Evolutionary conservation across 352 stramenopile species (phyloP).

Genomic region (Phytophthora aleatoria): DNA sequence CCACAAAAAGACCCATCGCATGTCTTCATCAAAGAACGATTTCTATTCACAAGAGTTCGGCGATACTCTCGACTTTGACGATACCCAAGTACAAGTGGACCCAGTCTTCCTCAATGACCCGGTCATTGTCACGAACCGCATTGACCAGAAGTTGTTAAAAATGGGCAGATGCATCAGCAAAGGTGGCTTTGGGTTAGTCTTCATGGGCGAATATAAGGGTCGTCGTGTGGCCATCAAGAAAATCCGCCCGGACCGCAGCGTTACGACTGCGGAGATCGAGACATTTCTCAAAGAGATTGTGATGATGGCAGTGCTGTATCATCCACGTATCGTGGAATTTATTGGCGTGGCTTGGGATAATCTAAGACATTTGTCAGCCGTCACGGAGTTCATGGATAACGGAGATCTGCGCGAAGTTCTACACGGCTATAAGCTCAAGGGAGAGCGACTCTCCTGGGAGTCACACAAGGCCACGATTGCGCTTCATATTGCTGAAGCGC

Average conservation of each 20-base stretch:
- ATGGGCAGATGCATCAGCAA: conserved; percentile 41
- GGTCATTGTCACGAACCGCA: conserved; percentile 46
- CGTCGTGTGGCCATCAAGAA: conserved; percentile 50
- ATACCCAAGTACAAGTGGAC: conserved; percentile 29
- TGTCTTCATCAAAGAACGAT: conserved; percentile 39
- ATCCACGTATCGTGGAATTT: conserved; percentile 50
- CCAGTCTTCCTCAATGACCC: conserved; percentile 44
- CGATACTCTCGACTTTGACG: conserved; percentile 40
- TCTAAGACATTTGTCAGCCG: conserved; percentile 39
- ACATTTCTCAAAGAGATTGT: conserved; percentile 49
- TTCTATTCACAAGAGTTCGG: conserved; percentile 35
- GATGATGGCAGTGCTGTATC: conserved; percentile 43
- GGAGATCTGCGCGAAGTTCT: conserved; percentile 53
- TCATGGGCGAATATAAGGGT: conserved; percentile 39
- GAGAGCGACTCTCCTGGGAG: conserved; percentile 34
- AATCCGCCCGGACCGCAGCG: conserved; percentile 37
- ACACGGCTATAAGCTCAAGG: conserved; percentile 35
- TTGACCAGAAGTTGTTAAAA: conserved; percentile 48
- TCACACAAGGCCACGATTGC: conserved; percentile 46
- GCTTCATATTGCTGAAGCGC: conserved; percentile 49
- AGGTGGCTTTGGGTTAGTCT: conserved; percentile 56
- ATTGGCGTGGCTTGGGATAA: conserved; percentile 51
- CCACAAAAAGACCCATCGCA: conserved; percentile 16
- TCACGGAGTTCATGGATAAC: conserved; percentile 56
- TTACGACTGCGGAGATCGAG: conserved; percentile 37